Percentiles rank a stretch among this genome's conserved stretches.
Conservation (phyloP, 768 basidiomycete species). For the Hemileccinum impolitum region DNA sequence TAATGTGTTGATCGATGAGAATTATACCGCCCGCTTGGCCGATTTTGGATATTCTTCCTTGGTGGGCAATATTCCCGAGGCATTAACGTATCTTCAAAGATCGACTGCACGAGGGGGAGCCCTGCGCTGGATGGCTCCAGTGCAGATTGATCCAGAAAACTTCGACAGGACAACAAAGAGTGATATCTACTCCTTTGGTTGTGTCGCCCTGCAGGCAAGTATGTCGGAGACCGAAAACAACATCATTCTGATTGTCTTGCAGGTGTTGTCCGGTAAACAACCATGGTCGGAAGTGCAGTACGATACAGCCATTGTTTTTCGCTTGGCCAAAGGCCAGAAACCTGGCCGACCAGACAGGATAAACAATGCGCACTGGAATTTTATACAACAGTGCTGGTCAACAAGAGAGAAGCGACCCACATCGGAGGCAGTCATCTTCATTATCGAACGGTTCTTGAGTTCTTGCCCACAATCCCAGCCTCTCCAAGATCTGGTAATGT, state of each 20-base stretch:
- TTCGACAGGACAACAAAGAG: background rate
- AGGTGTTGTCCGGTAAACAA: constrained; percentile 23
- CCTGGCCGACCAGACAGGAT: constrained; percentile 4
- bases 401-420: background rate
- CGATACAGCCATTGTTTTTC: constrained; percentile 4
- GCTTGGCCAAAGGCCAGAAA: background rate
- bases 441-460: background rate
- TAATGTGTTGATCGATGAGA: constrained; percentile 14
- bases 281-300: constrained; percentile 9
- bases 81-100: constrained; percentile 2
- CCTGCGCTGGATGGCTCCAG: constrained; percentile 42
- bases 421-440: background rate
- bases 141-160: constrained; percentile 24
- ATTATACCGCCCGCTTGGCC: constrained; percentile 35
- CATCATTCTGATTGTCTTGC: background rate
- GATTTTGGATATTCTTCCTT: constrained; percentile 42
- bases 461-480: background rate
- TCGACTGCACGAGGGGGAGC: constrained; percentile 32
- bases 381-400: constrained; percentile 11
- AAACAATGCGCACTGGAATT: constrained; percentile 5
- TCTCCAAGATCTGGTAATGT: background rate
- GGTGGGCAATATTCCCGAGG: constrained; percentile 6
- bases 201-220: constrained; percentile 29
- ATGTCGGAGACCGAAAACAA: accelerated
- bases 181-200: constrained; percentile 25